A percentile compares a stretch with the other conserved stretches of the same genome.
Evolutionary conservation across 345 rosid species (phyloP).

Genomic region (Citrus unshiu): DNA sequence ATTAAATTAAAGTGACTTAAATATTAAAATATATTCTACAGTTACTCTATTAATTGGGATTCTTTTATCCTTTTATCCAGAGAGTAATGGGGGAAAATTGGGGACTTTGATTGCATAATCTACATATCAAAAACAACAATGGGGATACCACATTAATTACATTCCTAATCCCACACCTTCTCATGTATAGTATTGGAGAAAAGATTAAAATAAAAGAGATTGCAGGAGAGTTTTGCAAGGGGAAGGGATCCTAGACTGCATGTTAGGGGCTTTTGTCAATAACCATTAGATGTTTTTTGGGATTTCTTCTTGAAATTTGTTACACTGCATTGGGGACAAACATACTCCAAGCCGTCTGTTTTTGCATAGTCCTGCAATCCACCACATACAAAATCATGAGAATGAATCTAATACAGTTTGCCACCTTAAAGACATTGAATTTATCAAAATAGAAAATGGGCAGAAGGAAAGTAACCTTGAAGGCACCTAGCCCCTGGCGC

Average conservation of each 20-base stretch:
- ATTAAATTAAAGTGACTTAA: conserved; percentile 1
- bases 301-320: conserved; percentile 88
- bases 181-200: conserved; percentile 17
- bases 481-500: conserved; percentile 98
- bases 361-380: conserved; percentile 90
- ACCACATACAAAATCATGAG: not conserved
- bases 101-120: conserved; percentile 22
- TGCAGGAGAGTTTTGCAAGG: not conserved
- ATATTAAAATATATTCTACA: conserved; percentile 5
- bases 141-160: conserved; percentile 41
- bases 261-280: conserved; percentile 27
- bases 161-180: conserved; percentile 28
- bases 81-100: conserved; percentile 2
- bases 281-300: conserved; percentile 69
- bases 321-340: conserved; percentile 91
- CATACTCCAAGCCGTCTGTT: conserved; percentile 94
- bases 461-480: conserved; percentile 50
- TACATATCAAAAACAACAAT: conserved; percentile 42
- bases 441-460: not conserved
- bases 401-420: not conserved
- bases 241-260: conserved; percentile 6
- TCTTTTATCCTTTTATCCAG: not conserved
- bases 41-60: not conserved
- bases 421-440: not conserved
- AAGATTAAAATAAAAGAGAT: not conserved